Percentiles rank a stretch among this genome's conserved stretches.
phyloP scores from a whole-genome alignment of 768 basidiomycete genomes.

The Amanita exitialis region DNA sequence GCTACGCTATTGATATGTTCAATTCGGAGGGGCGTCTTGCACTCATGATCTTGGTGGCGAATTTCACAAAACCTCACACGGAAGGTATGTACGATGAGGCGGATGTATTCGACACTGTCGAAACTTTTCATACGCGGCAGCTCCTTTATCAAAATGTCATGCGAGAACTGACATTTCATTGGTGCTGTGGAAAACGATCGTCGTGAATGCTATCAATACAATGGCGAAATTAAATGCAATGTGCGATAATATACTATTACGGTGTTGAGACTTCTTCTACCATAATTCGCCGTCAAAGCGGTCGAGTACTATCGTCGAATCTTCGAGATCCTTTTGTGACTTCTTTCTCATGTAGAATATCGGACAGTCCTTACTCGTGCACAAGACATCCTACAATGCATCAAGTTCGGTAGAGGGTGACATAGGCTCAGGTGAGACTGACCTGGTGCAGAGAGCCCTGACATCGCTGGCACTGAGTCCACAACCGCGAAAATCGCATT shows the following conservation, averaged over 20 bases:
- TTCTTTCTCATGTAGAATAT: constrained; percentile 99
- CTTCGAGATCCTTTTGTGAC: constrained; percentile 95
- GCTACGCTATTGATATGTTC: constrained; percentile 64
- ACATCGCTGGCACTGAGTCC: constrained; percentile 99
- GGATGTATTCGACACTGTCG: too few species aligned
- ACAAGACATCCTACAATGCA: constrained; percentile 77
- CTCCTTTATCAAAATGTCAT: constrained; percentile 43
- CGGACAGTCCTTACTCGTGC: constrained; percentile 94
- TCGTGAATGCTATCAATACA: not conserved
- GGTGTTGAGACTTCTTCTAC: not conserved
- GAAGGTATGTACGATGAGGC: too few species aligned
- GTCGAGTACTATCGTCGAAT: constrained; percentile 66
- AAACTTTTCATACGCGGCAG: constrained; percentile 98
- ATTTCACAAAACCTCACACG: constrained; percentile 98
- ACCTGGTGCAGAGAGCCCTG: constrained; percentile 97
- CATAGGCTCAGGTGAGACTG: constrained; percentile 3
- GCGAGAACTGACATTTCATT: too few species aligned
- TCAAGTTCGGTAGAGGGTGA: not conserved
- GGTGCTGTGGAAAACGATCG: too few species aligned
- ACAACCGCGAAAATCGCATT: constrained; percentile 86
- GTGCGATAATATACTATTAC: not conserved
- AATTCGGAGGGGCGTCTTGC: constrained; percentile 88
- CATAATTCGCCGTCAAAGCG: constrained; percentile 72
- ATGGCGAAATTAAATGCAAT: not conserved
- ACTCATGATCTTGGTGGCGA: constrained; percentile 91